Percentiles rank a stretch among this genome's conserved stretches.
These are phyloP conservation scores for Dioscorea dumetorum DNA, from an alignment of 106 monocot genomes.

Conservation along the genomic window DNA sequence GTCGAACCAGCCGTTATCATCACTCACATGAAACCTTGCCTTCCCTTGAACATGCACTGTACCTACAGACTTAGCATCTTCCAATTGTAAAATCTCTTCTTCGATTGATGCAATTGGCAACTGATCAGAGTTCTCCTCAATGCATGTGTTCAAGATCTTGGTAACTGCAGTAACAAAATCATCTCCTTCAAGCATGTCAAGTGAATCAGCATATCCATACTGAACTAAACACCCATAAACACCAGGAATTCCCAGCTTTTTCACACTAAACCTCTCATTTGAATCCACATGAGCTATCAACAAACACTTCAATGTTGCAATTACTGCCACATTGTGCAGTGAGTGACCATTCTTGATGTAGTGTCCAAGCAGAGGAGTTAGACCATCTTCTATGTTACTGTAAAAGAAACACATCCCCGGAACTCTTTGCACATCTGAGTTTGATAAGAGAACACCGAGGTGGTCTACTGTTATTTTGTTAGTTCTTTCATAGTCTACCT, in stretches of 20 bases:
- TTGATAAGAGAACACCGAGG: constrained; percentile 27
- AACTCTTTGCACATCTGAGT: constrained; percentile 29
- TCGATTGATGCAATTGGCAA: not conserved
- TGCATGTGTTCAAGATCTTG: constrained; percentile 16
- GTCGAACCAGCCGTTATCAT: constrained; percentile 30
- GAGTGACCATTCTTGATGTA: constrained; percentile 47
- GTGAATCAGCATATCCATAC: constrained; percentile 57
- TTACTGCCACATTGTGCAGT: constrained; percentile 48
- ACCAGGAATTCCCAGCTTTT: constrained; percentile 34
- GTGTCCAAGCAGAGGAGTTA: constrained; percentile 58
- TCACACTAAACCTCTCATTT: constrained; percentile 32
- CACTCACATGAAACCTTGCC: constrained; percentile 44
- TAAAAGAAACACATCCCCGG: constrained; percentile 76
- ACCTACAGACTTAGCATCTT: constrained; percentile 26
- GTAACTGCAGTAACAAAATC: constrained; percentile 44
- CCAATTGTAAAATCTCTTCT: constrained; percentile 33
- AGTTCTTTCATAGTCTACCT: constrained; percentile 43
- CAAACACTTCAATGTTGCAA: constrained; percentile 44
- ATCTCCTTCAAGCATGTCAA: constrained; percentile 22
- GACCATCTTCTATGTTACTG: constrained; percentile 54
- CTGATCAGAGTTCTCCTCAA: constrained; percentile 17
- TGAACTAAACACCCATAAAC: constrained; percentile 51
- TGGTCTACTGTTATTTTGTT: constrained; percentile 41
- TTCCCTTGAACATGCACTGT: constrained; percentile 68
- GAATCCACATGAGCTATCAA: constrained; percentile 44